Conservation (phyloP, 306 rosid species). For the Vigna angularis region DNA sequence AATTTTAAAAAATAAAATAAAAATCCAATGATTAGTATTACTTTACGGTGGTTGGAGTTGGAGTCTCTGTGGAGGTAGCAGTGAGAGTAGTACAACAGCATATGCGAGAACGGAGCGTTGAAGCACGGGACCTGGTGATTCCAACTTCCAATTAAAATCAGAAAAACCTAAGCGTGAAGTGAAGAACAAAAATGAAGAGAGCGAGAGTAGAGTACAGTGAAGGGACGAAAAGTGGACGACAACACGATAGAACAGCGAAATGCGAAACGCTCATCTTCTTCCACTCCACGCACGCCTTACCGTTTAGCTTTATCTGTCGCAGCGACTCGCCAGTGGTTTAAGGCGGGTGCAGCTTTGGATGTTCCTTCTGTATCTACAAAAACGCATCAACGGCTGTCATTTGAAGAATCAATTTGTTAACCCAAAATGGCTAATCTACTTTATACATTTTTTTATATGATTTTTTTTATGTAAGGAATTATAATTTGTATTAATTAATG, state of each 20-base stretch:
- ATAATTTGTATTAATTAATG: too few relatives aligned
- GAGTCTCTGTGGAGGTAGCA: slow-evolving; percentile 46
- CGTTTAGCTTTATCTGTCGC: slow-evolving; percentile 9
- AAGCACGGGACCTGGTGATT: slow-evolving; percentile 56
- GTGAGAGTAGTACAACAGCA: slow-evolving; percentile 62
- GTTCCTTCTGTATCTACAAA: background rate
- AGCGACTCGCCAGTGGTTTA: background rate
- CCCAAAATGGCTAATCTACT: background rate
- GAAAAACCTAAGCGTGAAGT: background rate
- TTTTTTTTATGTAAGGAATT: too few relatives aligned
- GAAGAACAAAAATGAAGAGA: background rate
- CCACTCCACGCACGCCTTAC: background rate
- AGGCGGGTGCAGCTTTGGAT: background rate
- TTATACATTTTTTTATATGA: background rate
- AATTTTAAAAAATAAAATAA: background rate
- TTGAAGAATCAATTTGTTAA: background rate
- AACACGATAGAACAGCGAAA: slow-evolving; percentile 33
- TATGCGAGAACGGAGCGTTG: slow-evolving; percentile 50
- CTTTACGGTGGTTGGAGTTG: slow-evolving; percentile 59
- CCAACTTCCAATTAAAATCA: slow-evolving; percentile 17
- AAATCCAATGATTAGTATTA: slow-evolving; percentile 31
- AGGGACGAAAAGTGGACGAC: slow-evolving; percentile 34
- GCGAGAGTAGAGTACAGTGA: slow-evolving; percentile 34
- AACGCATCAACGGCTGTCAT: slow-evolving; percentile 14
- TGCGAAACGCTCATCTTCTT: slow-evolving; percentile 41